phyloP scores from a whole-genome alignment of 352 stramenopile species.

The Phytophthora fragariaefolia region DNA sequence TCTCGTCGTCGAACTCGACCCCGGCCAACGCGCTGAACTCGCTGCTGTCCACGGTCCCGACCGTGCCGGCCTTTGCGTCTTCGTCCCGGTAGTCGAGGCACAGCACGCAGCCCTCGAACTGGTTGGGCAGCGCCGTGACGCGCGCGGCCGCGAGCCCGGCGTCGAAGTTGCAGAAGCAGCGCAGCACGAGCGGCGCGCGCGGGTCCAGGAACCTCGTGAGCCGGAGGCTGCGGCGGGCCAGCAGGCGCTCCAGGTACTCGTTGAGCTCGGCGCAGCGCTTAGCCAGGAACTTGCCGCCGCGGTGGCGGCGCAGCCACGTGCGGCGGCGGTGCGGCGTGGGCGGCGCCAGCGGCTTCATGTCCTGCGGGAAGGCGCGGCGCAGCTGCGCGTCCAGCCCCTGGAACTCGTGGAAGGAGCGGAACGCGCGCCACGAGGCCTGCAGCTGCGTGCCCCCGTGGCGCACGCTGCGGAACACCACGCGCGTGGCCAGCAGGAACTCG shows the following conservation, averaged over 20 bases:
- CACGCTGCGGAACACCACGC: constrained; percentile 70
- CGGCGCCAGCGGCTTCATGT: constrained; percentile 65
- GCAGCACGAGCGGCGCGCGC: constrained; percentile 69
- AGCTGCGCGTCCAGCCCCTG: constrained; percentile 75
- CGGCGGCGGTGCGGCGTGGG: constrained; percentile 59
- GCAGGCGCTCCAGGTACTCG: constrained; percentile 55
- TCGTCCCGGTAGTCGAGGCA: constrained; percentile 55
- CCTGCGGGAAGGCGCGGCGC: constrained; percentile 59
- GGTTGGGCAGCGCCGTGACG: constrained; percentile 44
- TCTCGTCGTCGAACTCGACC: constrained; percentile 23
- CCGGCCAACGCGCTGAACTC: constrained; percentile 31
- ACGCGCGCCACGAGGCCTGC: constrained; percentile 66
- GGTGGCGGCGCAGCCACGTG: constrained; percentile 68
- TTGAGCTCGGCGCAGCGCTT: constrained; percentile 73
- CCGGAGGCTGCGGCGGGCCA: constrained; percentile 52
- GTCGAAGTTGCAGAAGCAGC: constrained; percentile 88
- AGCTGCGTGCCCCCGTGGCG: constrained; percentile 61
- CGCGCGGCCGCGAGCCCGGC: constrained; percentile 54
- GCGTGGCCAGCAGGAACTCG: constrained; percentile 71
- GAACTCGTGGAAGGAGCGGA: constrained; percentile 80
- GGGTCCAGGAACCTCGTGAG: constrained; percentile 79
- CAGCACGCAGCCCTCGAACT: constrained; percentile 59
- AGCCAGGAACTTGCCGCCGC: constrained; percentile 60
- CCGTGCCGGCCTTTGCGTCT: constrained; percentile 11
- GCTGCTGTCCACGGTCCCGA: constrained; percentile 29